Evolutionary conservation across 768 basidiomycete species (phyloP).

Genomic region (Macrolepiota fuliginosa): DNA sequence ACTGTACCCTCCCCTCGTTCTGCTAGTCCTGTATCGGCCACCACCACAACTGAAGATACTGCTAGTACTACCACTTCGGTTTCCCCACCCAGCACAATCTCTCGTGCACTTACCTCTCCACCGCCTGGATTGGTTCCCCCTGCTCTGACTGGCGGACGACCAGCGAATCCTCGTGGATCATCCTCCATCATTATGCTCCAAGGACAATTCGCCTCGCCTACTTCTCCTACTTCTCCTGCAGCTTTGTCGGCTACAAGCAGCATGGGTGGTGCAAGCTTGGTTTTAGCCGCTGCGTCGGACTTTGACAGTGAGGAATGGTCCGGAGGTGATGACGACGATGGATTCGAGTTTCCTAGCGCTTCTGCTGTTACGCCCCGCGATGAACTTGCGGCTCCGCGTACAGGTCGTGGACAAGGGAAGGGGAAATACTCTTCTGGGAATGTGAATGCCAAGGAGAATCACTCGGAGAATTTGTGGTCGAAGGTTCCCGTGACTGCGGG

Average conservation of each 20-base stretch:
- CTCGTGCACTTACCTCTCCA: neutral
- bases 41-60: neutral
- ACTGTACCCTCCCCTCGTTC: neutral
- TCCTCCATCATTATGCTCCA: slow-evolving; percentile 3
- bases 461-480: neutral
- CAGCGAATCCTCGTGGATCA: slow-evolving; percentile 5
- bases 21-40: neutral
- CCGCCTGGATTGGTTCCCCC: neutral
- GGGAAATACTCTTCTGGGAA: neutral
- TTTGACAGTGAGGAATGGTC: neutral
- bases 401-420: neutral
- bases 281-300: neutral
- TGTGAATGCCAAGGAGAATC: neutral
- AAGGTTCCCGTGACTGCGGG: neutral
- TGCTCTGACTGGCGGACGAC: neutral
- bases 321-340: neutral
- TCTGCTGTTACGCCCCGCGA: neutral
- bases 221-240: no score
- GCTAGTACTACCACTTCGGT: no score
- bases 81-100: neutral
- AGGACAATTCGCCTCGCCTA: neutral
- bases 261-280: neutral
- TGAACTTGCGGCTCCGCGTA: neutral
- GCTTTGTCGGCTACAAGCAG: neutral
- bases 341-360: slow-evolving; percentile 1